Conservation (phyloP, 768 basidiomycete species). For the Leucosporidium scottii region DNA sequence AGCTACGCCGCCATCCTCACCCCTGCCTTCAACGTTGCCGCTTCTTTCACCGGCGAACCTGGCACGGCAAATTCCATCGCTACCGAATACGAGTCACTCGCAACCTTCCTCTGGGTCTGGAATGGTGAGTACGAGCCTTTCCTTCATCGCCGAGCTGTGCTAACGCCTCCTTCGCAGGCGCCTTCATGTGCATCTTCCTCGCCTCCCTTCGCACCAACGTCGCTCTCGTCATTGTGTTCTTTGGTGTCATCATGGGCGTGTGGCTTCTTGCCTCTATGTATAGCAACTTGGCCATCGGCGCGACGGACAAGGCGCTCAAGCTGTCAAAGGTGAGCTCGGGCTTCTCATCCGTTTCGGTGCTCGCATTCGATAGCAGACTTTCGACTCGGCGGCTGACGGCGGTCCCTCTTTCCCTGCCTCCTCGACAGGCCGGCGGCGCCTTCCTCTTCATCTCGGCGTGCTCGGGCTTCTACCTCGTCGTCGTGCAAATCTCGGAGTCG, state of each 20-base stretch:
- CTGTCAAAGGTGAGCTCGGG: neutral
- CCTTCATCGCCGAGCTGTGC: neutral
- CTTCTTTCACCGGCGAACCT: neutral
- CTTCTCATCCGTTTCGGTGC: neutral
- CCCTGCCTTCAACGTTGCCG: slow-evolving; percentile 5
- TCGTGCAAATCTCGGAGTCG: slow-evolving; percentile 3
- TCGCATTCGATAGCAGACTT: too few species aligned
- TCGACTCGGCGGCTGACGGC: too few species aligned
- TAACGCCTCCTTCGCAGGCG: neutral
- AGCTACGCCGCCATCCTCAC: slow-evolving; percentile 11
- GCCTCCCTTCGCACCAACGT: slow-evolving; percentile 8
- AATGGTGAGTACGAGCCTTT: neutral
- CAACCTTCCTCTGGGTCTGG: slow-evolving; percentile 7
- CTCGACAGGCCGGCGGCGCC: slow-evolving; percentile 5
- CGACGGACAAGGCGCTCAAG: neutral
- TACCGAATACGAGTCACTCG: slow-evolving; percentile 1
- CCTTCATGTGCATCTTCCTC: slow-evolving; percentile 6
- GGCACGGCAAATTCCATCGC: neutral
- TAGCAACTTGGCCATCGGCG: neutral
- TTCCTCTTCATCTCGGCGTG: slow-evolving; percentile 11
- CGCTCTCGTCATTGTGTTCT: slow-evolving; percentile 5
- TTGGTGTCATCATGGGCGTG: slow-evolving; percentile 10
- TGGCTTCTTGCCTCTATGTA: slow-evolving; percentile 9
- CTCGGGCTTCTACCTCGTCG: slow-evolving; percentile 10
- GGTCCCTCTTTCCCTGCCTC: neutral